A percentile compares a stretch with the other conserved stretches of the same genome.
These are phyloP conservation scores for Aspergillus nanangensis DNA, from an alignment of 495 filamentous ascomycete genomes.

Conservation along the genomic window DNA sequence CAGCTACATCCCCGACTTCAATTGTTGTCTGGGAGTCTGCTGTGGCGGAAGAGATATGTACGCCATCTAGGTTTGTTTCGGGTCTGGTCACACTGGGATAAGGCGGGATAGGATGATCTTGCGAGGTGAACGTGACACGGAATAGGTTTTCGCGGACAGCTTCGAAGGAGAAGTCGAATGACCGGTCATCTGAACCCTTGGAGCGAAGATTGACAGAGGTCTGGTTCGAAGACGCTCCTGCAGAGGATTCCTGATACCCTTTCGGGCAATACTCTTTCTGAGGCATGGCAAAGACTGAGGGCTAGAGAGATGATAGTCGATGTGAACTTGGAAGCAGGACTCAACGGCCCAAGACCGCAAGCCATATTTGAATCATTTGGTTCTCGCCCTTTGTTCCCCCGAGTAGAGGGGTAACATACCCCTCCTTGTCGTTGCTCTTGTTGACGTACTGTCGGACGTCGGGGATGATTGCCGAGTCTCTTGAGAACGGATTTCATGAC, in stretches of 20 bases:
- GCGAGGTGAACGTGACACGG: conserved; percentile 59
- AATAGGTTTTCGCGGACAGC: conserved; percentile 56
- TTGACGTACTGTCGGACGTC: conserved; percentile 24
- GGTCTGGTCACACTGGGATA: conserved; percentile 53
- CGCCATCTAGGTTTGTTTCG: conserved; percentile 24
- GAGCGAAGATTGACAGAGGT: conserved; percentile 40
- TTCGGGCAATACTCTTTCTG: conserved; percentile 49
- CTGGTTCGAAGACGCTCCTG: conserved; percentile 10
- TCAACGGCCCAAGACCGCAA: conserved; percentile 1
- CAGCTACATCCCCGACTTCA: conserved; percentile 43
- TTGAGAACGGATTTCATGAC: conserved; percentile 11
- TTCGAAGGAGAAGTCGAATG: conserved; percentile 55
- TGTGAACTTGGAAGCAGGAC: conserved; percentile 5
- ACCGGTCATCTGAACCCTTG: conserved; percentile 21
- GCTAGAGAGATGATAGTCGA: conserved; percentile 10
- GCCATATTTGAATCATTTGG: conserved; percentile 32
- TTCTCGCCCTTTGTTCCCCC: no score
- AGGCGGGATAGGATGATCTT: conserved; percentile 52
- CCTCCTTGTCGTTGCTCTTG: neutral
- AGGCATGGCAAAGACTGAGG: no score
- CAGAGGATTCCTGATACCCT: conserved; percentile 29
- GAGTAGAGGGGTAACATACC: neutral
- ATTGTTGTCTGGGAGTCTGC: conserved; percentile 34
- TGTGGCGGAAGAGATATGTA: conserved; percentile 20
- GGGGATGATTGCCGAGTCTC: conserved; percentile 26